A percentile compares a stretch with the other conserved stretches of the same genome.
phyloP scores from a whole-genome alignment of 805 yeast species.

The Komagataella kurtzmanii region DNA sequence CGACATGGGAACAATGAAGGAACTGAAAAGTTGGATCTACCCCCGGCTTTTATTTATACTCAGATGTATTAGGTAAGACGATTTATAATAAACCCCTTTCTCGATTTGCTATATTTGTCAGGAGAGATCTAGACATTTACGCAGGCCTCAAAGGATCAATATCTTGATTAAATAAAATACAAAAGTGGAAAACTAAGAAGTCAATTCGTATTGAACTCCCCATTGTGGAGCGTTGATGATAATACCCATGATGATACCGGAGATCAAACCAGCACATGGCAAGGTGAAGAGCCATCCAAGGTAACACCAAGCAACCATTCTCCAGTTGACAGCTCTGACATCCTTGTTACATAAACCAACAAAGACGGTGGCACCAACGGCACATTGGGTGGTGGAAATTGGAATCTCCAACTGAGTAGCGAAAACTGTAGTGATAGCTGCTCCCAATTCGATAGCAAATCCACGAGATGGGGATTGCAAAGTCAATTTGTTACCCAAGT shows the following conservation, averaged over 20 bases:
- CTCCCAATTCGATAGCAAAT: slow-evolving; percentile 63
- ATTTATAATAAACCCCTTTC: background rate
- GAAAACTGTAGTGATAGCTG: slow-evolving; percentile 63
- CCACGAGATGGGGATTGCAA: slow-evolving; percentile 73
- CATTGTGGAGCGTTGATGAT: slow-evolving; percentile 49
- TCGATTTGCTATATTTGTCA: background rate
- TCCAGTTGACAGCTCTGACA: slow-evolving; percentile 56
- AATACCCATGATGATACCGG: slow-evolving; percentile 53
- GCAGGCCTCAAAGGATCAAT: background rate
- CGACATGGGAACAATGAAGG: slow-evolving; percentile 30
- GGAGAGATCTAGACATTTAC: background rate
- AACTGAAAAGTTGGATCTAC: background rate
- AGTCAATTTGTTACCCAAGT: slow-evolving; percentile 62
- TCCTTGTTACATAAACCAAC: slow-evolving; percentile 65
- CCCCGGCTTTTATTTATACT: background rate
- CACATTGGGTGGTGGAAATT: slow-evolving; percentile 67
- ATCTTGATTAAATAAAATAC: background rate
- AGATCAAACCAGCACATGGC: slow-evolving; percentile 61
- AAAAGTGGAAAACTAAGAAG: background rate
- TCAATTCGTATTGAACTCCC: slow-evolving; percentile 17
- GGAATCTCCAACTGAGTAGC: slow-evolving; percentile 66
- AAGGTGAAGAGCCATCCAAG: slow-evolving; percentile 61
- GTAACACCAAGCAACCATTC: slow-evolving; percentile 62
- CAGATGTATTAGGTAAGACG: background rate
- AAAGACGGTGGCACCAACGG: slow-evolving; percentile 66